These are phyloP conservation scores for Asterella californica DNA, from an alignment of 225 moss, liverwort and hornwort genomes.

Conservation along the genomic window DNA sequence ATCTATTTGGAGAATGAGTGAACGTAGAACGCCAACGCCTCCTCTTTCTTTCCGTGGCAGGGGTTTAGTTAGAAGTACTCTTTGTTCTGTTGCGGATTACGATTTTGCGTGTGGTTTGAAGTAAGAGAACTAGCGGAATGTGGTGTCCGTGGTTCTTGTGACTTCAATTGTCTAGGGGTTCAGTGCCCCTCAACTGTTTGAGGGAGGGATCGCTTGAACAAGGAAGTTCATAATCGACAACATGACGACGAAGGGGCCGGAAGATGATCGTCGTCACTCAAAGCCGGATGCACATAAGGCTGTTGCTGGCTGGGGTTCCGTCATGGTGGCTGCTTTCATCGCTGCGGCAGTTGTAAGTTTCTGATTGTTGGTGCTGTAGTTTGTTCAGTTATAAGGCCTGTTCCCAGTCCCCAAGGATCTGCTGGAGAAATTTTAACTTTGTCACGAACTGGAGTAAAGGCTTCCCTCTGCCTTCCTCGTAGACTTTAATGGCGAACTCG, in stretches of 20 bases:
- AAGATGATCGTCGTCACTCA: conserved; percentile 7
- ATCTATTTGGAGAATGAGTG: no score
- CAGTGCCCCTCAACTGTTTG: neutral
- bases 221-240: neutral
- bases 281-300: conserved; percentile 9
- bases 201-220: no score
- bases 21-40: no score
- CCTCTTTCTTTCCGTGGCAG: no score
- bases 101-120: neutral
- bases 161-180: neutral
- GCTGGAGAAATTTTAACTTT: neutral
- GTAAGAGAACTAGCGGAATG: neutral
- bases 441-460: no score
- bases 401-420: no score
- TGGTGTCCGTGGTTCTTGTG: neutral
- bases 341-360: conserved; percentile 37
- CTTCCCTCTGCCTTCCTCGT: neutral
- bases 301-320: conserved; percentile 31
- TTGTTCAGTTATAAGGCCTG: neutral
- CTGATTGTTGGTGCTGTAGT: neutral
- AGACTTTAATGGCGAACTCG: neutral
- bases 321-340: conserved; percentile 33
- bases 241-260: conserved; percentile 17
- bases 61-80: no score
- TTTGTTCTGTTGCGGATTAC: neutral